phyloP scores from a whole-genome alignment of 768 basidiomycete genomes.

The Amanita exitialis region DNA sequence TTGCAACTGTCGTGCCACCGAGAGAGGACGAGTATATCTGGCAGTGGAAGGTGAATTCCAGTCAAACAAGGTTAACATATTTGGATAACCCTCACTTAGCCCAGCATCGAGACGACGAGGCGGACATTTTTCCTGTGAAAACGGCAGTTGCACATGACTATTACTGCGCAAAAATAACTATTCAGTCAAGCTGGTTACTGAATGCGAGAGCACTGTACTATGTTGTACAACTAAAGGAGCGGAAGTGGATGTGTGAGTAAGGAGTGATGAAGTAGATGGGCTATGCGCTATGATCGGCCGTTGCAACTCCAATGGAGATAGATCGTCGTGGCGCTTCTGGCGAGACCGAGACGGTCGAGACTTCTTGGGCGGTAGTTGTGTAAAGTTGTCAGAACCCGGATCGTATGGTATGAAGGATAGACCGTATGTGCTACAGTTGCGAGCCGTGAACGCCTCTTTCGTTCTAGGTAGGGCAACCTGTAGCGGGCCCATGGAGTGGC shows the following conservation, averaged over 20 bases:
- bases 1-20: constrained; percentile 37
- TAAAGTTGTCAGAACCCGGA: constrained; percentile 10
- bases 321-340: background rate
- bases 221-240: constrained; percentile 3
- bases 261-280: background rate
- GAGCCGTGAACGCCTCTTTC: constrained; percentile 22
- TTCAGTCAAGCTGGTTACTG: background rate
- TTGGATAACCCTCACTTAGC: constrained; percentile 32
- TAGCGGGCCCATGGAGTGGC: constrained; percentile 16
- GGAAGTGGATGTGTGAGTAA: background rate
- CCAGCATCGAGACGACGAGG: constrained; percentile 87
- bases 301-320: background rate
- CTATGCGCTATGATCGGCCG: background rate
- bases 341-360: constrained; percentile 4
- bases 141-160: background rate
- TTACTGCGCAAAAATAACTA: background rate
- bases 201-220: background rate
- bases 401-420: constrained; percentile 15
- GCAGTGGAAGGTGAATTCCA: constrained; percentile 70
- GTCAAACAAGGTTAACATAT: background rate
- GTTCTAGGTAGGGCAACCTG: constrained; percentile 16
- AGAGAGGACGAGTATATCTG: constrained; percentile 75
- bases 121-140: constrained; percentile 82
- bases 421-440: constrained; percentile 19
- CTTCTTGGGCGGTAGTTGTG: constrained; percentile 8